Evolutionary conservation across 352 stramenopile species (phyloP), one percentile per base, ranked within the genome.

Genomic region (Peronospora destructor): DNA sequence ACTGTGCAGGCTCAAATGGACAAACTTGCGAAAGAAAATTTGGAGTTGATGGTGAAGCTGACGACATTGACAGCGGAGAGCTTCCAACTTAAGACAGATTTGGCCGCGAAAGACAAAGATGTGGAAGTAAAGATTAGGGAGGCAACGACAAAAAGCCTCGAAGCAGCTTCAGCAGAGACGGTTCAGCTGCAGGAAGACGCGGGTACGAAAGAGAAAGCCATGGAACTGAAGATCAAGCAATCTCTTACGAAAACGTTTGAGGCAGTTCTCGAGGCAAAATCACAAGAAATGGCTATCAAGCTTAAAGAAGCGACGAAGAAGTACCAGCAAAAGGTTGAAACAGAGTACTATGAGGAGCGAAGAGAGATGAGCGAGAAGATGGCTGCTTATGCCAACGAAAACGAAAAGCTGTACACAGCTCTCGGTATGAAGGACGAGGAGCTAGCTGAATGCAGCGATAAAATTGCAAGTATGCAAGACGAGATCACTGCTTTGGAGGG

Each of bases 291-390:
- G 32, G 26, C 41, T 16, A 19, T 35, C 10, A 68, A 64, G 35
- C 55, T 69, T 2, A 61, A 58, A 56, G 59, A 61, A 53, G 51
- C 48, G 6, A 59, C 46, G 3, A 63, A 59, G 30, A 60, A 69
- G 41, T 62, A 61, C 34, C 48, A 67, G 35, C 53, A 68, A 40
- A 66, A 66, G 26, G 36, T 73, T n/a, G 56, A 73, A 56, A 56
- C 59, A 8, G 55, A 68, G 11, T 32, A 64, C 38, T 61, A 56
- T 38, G 64, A 73, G 23, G 52, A 66, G 42, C 61, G 57, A 30
- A 55, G 43, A 59, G 60, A 64, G 26, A 55, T 66, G 57, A 71
- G 61, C 30, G 57, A 71, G 19, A 66, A 64, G 40, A 67, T 71
- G 57, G 57, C 57, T n/a, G 57, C 50, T 0, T 59, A 54, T 36